Percentiles rank a stretch among this genome's conserved stretches.
phyloP scores from a whole-genome alignment of 805 yeast species.

The Saccharomycopsis malanga region DNA sequence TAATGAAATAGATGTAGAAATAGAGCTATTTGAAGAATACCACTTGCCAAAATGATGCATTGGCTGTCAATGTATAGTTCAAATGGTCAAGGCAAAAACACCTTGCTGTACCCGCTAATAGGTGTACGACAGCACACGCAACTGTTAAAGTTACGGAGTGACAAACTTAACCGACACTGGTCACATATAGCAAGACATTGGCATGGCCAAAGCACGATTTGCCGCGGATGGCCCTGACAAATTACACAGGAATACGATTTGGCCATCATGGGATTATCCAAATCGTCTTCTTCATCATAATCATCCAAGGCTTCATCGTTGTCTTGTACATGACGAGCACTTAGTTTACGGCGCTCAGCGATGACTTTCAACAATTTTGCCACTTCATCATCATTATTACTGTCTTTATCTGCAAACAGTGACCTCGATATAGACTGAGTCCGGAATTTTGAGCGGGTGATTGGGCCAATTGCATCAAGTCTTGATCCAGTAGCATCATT shows the following conservation, averaged over 20 bases:
- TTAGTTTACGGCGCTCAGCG: too few relatives aligned
- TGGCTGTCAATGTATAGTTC: too few relatives aligned
- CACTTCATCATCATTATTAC: not conserved
- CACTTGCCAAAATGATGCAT: too few relatives aligned
- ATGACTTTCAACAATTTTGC: too few relatives aligned
- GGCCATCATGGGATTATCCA: too few relatives aligned
- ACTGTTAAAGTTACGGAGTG: constrained; percentile 61
- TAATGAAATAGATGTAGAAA: too few relatives aligned
- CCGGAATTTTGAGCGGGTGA: too few relatives aligned
- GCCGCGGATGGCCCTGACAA: constrained; percentile 68
- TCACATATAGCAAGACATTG: constrained; percentile 86
- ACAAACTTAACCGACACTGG: constrained; percentile 66
- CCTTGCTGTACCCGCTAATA: constrained; percentile 50
- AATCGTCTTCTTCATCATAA: constrained; percentile 29
- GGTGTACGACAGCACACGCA: constrained; percentile 81
- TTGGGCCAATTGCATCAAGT: too few relatives aligned
- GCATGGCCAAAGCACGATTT: constrained; percentile 89
- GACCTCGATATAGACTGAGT: too few relatives aligned
- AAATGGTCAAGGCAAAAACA: constrained; percentile 29
- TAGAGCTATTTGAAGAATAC: too few relatives aligned
- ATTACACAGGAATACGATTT: constrained; percentile 54
- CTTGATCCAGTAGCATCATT: too few relatives aligned
- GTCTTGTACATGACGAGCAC: constrained; percentile 9
- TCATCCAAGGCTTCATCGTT: constrained; percentile 16
- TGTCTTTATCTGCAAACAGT: too few relatives aligned